Evolutionary conservation across 768 basidiomycete species (phyloP).

Genomic region (Leccinum ochraceum): DNA sequence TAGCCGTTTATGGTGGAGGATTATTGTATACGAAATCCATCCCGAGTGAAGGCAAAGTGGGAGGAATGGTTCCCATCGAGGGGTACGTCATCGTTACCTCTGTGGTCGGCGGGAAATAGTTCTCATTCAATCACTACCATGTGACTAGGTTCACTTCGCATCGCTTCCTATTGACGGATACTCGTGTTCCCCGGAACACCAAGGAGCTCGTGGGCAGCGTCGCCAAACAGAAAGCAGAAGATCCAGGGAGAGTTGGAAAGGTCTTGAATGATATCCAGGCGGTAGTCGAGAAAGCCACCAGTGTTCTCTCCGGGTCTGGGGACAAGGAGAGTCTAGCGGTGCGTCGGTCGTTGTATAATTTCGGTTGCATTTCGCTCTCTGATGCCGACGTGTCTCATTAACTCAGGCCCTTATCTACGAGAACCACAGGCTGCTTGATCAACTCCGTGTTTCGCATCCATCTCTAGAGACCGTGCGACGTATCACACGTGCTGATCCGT

Average conservation of each 20-base stretch:
- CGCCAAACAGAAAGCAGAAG: constrained; percentile 66
- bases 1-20: constrained; percentile 90
- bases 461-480: constrained; percentile 77
- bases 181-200: constrained; percentile 90
- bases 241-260: constrained; percentile 82
- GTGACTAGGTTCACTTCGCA: constrained; percentile 80
- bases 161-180: constrained; percentile 89
- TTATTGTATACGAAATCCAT: constrained; percentile 82
- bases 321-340: constrained; percentile 46
- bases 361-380: not conserved
- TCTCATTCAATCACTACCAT: constrained; percentile 7
- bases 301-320: constrained; percentile 62
- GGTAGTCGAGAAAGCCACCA: constrained; percentile 81
- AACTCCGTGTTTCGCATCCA: constrained; percentile 90
- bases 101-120: not conserved
- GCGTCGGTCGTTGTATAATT: constrained; percentile 33
- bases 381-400: not conserved
- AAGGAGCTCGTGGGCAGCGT: constrained; percentile 95
- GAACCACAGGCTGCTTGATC: constrained; percentile 84
- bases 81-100: constrained; percentile 54
- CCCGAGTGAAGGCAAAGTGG: constrained; percentile 55
- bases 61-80: constrained; percentile 82
- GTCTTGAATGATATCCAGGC: constrained; percentile 80
- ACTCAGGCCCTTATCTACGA: constrained; percentile 75
- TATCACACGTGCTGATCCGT: constrained; percentile 64